Conservation (phyloP, 164 flowering plant species). For the Houttuynia cordata region DNA sequence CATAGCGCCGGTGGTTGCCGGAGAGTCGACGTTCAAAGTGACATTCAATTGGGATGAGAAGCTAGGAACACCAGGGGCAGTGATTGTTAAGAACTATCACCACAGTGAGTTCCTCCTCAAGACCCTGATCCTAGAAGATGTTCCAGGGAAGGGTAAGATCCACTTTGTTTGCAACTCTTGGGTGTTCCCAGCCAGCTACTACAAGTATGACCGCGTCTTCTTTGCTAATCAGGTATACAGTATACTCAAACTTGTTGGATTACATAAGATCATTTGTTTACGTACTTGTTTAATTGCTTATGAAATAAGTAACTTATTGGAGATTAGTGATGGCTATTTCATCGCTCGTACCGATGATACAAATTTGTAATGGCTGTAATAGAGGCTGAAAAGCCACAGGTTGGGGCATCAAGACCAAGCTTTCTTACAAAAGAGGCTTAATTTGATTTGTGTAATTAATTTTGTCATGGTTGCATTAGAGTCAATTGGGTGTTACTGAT, state of each 20-base stretch:
- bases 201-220: conserved; percentile 30
- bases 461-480: too few relatives aligned
- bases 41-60: conserved; percentile 50
- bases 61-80: conserved; percentile 67
- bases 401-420: too few relatives aligned
- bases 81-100: conserved; percentile 51
- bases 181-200: conserved; percentile 56
- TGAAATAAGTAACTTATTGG: too few relatives aligned
- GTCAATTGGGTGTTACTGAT: too few relatives aligned
- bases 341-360: too few relatives aligned
- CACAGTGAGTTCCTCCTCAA: conserved; percentile 61
- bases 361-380: too few relatives aligned
- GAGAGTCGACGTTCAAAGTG: conserved; percentile 29
- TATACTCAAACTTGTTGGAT: background rate
- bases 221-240: conserved; percentile 17
- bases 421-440: too few relatives aligned
- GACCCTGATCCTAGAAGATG: conserved; percentile 45
- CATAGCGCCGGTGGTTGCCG: conserved; percentile 24
- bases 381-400: too few relatives aligned
- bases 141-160: conserved; percentile 46
- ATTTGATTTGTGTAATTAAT: too few relatives aligned
- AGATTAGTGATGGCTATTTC: too few relatives aligned
- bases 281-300: too few relatives aligned
- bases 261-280: background rate
- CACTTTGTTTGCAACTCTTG: conserved; percentile 80